Conservation (phyloP, 805 yeast genomes). For the Yarrowia porcina region DNA sequence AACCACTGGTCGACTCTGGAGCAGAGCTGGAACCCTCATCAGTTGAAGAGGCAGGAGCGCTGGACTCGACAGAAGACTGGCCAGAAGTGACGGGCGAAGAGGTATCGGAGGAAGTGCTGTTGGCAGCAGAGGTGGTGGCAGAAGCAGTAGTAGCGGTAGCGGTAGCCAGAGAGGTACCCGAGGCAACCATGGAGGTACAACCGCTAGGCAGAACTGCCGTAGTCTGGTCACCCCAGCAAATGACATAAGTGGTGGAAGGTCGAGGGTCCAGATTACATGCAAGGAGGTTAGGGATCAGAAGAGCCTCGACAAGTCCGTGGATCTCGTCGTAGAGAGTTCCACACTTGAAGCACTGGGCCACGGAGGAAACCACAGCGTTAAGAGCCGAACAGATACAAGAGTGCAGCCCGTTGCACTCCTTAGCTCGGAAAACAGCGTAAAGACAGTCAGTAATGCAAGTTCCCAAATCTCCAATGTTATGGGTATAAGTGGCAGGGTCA, state of each 20-base stretch:
- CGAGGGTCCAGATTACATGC: slow-evolving; percentile 3
- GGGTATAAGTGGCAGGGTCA: slow-evolving; percentile 23
- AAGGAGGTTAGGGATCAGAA: slow-evolving; percentile 13
- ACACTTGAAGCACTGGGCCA: slow-evolving; percentile 16
- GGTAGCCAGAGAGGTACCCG: slow-evolving; percentile 6
- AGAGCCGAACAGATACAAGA: slow-evolving; percentile 7
- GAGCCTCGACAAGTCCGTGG: slow-evolving; percentile 10
- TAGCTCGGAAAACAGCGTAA: slow-evolving; percentile 6
- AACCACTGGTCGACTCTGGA: too few species aligned
- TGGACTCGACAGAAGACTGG: background rate
- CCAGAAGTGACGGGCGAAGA: background rate
- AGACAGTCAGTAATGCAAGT: slow-evolving; percentile 2
- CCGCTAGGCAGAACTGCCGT: slow-evolving; percentile 8
- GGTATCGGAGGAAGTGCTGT: background rate
- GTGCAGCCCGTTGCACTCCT: slow-evolving; percentile 10
- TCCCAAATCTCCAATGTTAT: slow-evolving; percentile 11
- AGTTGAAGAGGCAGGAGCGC: background rate
- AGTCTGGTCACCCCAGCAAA: background rate
- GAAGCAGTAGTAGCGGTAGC: background rate
- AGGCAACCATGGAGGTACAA: background rate
- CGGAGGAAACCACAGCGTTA: background rate
- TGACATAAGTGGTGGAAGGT: slow-evolving; percentile 18
- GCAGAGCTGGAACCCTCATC: background rate
- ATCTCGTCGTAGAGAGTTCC: slow-evolving; percentile 13
- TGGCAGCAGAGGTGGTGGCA: background rate